Evolutionary conservation across 2,329 filamentous ascomycete genomes (phyloP), one percentile per base, ranked within the genome.

Genomic region (Colletotrichum simmondsii): DNA sequence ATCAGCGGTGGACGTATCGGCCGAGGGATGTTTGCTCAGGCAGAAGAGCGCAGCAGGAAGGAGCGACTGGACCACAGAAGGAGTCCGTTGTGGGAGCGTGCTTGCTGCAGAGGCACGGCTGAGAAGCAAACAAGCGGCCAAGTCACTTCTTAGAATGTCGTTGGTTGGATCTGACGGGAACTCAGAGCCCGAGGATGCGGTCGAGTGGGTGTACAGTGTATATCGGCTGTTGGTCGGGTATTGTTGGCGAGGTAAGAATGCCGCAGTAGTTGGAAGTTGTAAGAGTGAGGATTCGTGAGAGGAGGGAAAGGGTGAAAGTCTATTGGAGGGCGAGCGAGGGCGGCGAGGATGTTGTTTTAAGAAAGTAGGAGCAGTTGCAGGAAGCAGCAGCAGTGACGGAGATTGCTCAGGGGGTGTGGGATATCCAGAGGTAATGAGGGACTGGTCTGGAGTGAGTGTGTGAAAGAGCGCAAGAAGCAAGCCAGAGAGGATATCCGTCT

Each of bases 51-150:
- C 19, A 49, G 42, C 42, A 69, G 37, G 62, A 73, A 73, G 68
- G 71, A 73, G 57, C 62, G 68, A 63, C 68, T 73, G 68, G 68
- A 73, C 71, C 68, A 73, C 61, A 42, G 52, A 42, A 72, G 22
- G 64, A 73, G 68, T 72, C 68, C 67, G 71, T 22, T 62, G 32
- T 62, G 61, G 53, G 42, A 73, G 57, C 28, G 68, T 66, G 71
- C 56, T 65, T 71, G 71, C 71, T 70, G 66, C 60, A 61, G 49
- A 68, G 65, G 52, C 61, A 71, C 71, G 46, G 67, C 56, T 68
- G 35, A 62, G 62, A 59, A 67, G 68, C 68, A 73, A 73, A 65
- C 60, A 70, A 70, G 26, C 58, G 52, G 42, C 49, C 57, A 54
- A 63, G 68, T 68, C 71, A 70, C 54, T 49, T 56, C 52, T 42